Evolutionary conservation across 2,329 filamentous ascomycete species (phyloP), one percentile per base, ranked within the genome.

Genomic region (Ascocoryne sarcoides): DNA sequence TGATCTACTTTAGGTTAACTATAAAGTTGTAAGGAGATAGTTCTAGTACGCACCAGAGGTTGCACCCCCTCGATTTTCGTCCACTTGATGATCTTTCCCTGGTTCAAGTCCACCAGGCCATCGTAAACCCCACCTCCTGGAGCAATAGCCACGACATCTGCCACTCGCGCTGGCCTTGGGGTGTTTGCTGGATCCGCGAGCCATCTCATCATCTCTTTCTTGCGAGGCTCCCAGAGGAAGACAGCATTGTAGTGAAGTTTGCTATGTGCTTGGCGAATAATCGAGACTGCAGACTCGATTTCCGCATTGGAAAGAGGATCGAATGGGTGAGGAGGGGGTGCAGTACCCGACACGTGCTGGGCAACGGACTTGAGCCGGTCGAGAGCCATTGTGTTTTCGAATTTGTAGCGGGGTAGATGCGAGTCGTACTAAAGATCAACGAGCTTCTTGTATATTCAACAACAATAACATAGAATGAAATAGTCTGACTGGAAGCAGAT

Each of bases 161-260:
- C 88, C 5, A 87, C 67, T 55, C 88, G 76, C 23, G 70, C 62
- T 9, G 88, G 88, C 32, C 76, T 70, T 1, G 78, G 70, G 0
- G 69, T 65, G 8, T 68, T 70, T 15, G 75, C 64, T 1, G 83
- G 77, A 43, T 78, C 70, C 36, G 73, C 77, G 10, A 94, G 64
- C 86, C 86, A 95, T 44, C 73, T 75, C 59, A 79, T 69, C 84
- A 94, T 88, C 53, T 87, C 79, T 33, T 73, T 77, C 69, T 95
- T 95, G 49, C 82, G 82, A 36, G 88, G 88, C 68, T 95, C 88
- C 54, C 79, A 81, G 19, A 94, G 68, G 2, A 85, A 84, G 41
- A 95, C 80, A 2, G 88, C 84, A 67, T 95, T 92, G 74, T 89
- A 95, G 62, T 79, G 78, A 44, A 93, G 71, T 36, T 81, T 69